Evolutionary conservation across 768 basidiomycete species (phyloP).

Genomic region (Hortiboletus campestris): DNA sequence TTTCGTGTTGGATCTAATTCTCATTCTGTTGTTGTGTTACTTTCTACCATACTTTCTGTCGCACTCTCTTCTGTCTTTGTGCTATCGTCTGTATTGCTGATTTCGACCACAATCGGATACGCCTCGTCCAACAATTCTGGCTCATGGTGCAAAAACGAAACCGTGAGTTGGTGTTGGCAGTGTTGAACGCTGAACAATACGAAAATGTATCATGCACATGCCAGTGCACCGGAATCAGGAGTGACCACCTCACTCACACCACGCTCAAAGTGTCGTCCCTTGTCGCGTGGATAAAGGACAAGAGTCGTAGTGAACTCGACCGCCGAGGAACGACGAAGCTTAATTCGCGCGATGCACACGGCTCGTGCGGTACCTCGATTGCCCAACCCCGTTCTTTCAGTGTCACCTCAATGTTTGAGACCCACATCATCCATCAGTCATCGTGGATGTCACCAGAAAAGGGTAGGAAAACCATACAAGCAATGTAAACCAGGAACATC

Average conservation of each 20-base stretch:
- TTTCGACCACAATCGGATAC: constrained; percentile 67
- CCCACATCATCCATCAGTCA: constrained; percentile 14
- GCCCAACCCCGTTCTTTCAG: constrained; percentile 65
- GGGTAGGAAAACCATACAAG: constrained; percentile 48
- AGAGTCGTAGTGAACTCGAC: constrained; percentile 55
- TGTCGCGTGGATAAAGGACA: constrained; percentile 50
- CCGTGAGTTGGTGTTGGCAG: constrained; percentile 54
- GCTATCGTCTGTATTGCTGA: constrained; percentile 73
- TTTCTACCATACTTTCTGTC: too few species aligned
- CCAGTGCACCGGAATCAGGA: neutral
- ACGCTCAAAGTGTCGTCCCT: constrained; percentile 47
- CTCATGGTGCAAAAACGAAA: constrained; percentile 55
- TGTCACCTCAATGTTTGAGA: constrained; percentile 47
- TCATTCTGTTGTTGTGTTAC: too few species aligned
- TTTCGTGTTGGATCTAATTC: too few species aligned
- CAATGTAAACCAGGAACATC: constrained; percentile 49
- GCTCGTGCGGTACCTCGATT: constrained; percentile 58
- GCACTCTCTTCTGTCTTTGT: too few species aligned
- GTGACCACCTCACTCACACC: constrained; percentile 38
- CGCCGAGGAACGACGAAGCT: constrained; percentile 40
- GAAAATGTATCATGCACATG: neutral
- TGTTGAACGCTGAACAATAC: constrained; percentile 51
- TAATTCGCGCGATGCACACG: constrained; percentile 37
- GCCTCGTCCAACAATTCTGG: constrained; percentile 82
- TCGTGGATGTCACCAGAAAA: neutral